phyloP scores from a whole-genome alignment of 768 basidiomycete species.

The Amanita rubescens region DNA sequence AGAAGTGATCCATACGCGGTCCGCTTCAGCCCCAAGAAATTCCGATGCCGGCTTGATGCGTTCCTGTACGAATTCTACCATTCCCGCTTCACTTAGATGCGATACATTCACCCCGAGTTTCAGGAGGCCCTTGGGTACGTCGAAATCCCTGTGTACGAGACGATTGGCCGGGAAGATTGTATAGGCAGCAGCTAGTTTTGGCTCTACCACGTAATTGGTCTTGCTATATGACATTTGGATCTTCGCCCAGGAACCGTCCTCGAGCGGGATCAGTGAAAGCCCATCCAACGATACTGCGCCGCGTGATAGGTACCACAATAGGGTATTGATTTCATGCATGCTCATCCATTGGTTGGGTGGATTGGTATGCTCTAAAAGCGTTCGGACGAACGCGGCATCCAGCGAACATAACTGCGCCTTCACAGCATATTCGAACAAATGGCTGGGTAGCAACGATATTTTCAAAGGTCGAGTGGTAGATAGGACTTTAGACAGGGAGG shows the following conservation, averaged over 20 bases:
- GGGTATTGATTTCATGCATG: conserved; percentile 15
- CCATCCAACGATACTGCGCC: conserved; percentile 15
- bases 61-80: conserved; percentile 15
- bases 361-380: conserved; percentile 4
- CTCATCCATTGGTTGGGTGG: conserved; percentile 11
- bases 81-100: conserved; percentile 9
- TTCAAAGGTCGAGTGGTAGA: conserved; percentile 13
- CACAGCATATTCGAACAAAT: conserved; percentile 14
- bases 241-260: conserved; percentile 19
- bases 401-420: conserved; percentile 16
- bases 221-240: conserved; percentile 14
- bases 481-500: conserved; percentile 15
- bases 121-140: conserved; percentile 10
- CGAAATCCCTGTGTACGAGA: no score
- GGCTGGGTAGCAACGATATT: conserved; percentile 15
- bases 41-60: conserved; percentile 2
- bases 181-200: conserved; percentile 11
- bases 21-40: neutral
- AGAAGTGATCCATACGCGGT: neutral
- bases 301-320: conserved; percentile 20
- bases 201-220: conserved; percentile 21
- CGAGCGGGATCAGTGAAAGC: conserved; percentile 24
- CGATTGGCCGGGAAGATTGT: no score
- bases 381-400: conserved; percentile 19
- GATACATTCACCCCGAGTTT: conserved; percentile 20